These are phyloP conservation scores for Diplodia intermedia DNA, from an alignment of 2,329 filamentous ascomycete genomes.

Conservation along the genomic window DNA sequence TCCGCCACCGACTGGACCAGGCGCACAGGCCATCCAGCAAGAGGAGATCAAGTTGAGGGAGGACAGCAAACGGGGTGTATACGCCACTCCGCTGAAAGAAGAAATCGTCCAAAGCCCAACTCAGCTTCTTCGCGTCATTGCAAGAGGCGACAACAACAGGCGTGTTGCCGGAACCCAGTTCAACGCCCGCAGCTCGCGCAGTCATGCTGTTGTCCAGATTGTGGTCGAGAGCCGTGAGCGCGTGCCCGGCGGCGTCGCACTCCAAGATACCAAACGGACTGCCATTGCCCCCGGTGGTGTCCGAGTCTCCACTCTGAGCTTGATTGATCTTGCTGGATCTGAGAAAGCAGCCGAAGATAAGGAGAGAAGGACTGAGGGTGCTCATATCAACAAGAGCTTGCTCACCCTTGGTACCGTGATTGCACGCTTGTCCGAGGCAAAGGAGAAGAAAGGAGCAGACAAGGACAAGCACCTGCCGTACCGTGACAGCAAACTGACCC, in stretches of 20 bases:
- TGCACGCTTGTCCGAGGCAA: conserved; percentile 85
- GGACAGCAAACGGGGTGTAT: conserved; percentile 94
- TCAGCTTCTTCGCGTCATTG: conserved; percentile 91
- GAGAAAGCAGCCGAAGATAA: conserved; percentile 96
- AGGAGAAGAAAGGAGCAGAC: conserved; percentile 80
- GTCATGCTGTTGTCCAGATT: conserved; percentile 97
- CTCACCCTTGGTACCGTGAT: conserved; percentile 96
- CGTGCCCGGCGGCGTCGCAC: conserved; percentile 61
- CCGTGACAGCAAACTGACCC: conserved; percentile 94
- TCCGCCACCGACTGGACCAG: conserved; percentile 63
- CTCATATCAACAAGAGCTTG: conserved; percentile 98
- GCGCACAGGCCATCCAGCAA: conserved; percentile 58
- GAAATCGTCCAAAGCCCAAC: conserved; percentile 99
- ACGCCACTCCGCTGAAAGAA: conserved; percentile 94
- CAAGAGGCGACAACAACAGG: conserved; percentile 87
- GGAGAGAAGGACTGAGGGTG: conserved; percentile 90
- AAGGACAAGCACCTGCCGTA: conserved; percentile 96
- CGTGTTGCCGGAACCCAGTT: conserved; percentile 95
- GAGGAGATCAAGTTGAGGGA: conserved; percentile 98
- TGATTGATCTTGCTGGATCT: conserved; percentile 96
- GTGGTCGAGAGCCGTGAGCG: conserved; percentile 96
- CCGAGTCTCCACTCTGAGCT: conserved; percentile 88
- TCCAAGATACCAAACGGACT: conserved; percentile 51
- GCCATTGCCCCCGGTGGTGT: conserved; percentile 77
- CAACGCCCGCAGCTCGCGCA: conserved; percentile 94